A percentile compares a stretch with the other conserved stretches of the same genome.
Conservation (phyloP, 768 basidiomycete genomes). For the Tylopilus sp. region DNA sequence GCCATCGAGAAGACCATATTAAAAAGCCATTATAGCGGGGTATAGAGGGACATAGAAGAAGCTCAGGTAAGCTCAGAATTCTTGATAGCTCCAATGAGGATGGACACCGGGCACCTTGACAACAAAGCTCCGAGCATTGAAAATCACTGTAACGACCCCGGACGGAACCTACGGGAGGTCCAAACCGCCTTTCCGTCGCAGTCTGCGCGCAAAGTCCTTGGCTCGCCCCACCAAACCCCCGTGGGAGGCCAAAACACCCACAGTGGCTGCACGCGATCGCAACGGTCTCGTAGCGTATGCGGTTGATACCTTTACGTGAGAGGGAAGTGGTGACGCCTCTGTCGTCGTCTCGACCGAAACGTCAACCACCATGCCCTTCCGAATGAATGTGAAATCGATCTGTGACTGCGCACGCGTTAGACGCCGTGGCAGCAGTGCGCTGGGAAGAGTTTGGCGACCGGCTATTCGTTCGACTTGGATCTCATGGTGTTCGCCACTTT, state of each 20-base stretch:
- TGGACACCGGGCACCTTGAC: slow-evolving; percentile 24
- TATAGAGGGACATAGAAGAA: slow-evolving; percentile 26
- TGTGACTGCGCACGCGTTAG: slow-evolving; percentile 43
- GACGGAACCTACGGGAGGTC: slow-evolving; percentile 6
- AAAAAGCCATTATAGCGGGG: slow-evolving; percentile 15
- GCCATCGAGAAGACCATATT: slow-evolving; percentile 10
- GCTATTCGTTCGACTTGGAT: slow-evolving; percentile 48
- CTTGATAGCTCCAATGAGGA: slow-evolving; percentile 12
- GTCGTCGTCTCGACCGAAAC: slow-evolving; percentile 46
- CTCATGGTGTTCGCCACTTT: slow-evolving; percentile 48
- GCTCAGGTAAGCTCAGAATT: slow-evolving; percentile 14
- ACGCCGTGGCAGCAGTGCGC: slow-evolving; percentile 43
- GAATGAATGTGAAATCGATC: slow-evolving; percentile 31
- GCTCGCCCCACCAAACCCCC: slow-evolving; percentile 36
- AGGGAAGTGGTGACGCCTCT: slow-evolving; percentile 4
- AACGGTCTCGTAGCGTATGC: slow-evolving; percentile 24
- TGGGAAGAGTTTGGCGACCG: slow-evolving; percentile 41
- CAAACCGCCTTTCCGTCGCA: slow-evolving; percentile 38
- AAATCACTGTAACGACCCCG: slow-evolving; percentile 20
- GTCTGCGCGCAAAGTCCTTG: slow-evolving; percentile 41
- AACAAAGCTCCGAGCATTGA: slow-evolving; percentile 17
- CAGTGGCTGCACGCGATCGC: slow-evolving; percentile 36
- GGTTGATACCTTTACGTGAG: slow-evolving; percentile 12
- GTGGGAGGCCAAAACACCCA: slow-evolving; percentile 26
- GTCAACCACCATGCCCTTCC: slow-evolving; percentile 39